Evolutionary conservation across 176 grass and related monocot species (phyloP).

Genomic region (Musa acuminata): DNA sequence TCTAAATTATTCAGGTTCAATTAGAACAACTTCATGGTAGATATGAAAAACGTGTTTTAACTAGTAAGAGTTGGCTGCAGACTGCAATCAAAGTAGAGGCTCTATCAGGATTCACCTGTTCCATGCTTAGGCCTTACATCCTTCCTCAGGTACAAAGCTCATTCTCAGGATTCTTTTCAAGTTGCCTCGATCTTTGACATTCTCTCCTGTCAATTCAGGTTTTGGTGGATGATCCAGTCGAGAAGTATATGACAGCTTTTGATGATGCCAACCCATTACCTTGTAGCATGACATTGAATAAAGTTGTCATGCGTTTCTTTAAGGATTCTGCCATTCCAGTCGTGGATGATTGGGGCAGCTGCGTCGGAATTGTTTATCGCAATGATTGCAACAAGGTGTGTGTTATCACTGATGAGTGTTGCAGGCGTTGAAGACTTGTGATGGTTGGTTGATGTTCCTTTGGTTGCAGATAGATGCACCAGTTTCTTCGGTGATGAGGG

Average conservation of each 20-base stretch:
- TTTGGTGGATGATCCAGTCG: constrained; percentile 74
- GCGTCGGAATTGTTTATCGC: constrained; percentile 68
- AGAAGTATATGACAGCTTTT: constrained; percentile 91
- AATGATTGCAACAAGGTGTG: constrained; percentile 59
- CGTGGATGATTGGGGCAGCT: constrained; percentile 82
- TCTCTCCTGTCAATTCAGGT: constrained; percentile 25
- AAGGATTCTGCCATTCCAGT: constrained; percentile 52
- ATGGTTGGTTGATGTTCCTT: background rate
- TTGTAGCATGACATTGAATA: constrained; percentile 40
- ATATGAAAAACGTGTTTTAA: background rate
- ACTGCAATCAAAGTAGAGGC: constrained; percentile 76
- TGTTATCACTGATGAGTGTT: background rate
- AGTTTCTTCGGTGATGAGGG: constrained; percentile 51
- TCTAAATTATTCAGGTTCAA: background rate
- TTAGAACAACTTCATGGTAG: too few species aligned
- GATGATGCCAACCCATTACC: constrained; percentile 46
- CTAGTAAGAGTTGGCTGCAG: constrained; percentile 23
- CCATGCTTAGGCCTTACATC: constrained; percentile 42
- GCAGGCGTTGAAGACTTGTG: background rate
- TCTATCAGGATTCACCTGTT: constrained; percentile 65
- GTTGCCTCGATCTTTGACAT: too few species aligned
- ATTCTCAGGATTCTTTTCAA: too few species aligned
- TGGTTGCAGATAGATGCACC: constrained; percentile 57
- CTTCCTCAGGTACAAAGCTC: constrained; percentile 48
- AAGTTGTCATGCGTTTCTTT: constrained; percentile 65